Evolutionary conservation across 2,329 filamentous ascomycete species (phyloP), one percentile per base, ranked within the genome.

Genomic region (Thelonectria rubi): DNA sequence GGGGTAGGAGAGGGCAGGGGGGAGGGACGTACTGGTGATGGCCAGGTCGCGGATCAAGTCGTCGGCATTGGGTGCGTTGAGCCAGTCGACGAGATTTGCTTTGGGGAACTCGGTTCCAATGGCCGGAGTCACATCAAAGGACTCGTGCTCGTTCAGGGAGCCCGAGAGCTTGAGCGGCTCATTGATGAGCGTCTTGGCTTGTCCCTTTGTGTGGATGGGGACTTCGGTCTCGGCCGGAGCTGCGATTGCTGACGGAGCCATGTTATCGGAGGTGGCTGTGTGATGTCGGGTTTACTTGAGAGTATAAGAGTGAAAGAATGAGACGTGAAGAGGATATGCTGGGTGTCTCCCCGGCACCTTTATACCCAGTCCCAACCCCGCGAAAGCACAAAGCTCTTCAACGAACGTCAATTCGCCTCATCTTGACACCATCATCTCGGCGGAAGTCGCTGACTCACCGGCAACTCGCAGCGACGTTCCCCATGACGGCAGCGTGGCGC

Each of bases 21-120:
- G n/a, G 15, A n/a, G 46, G 15, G 26, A 61, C 79, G 66, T 76
- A 90, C 88, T 84, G 1, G 86, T 90, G 62, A 91, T 87, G 37
- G 88, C 89, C 0, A 92, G 78, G 67, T 91, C 89, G 1, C 86
- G 82, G 21, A 91, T 72, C 18, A 90, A 77, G 46, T 87, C 84
- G 54, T 91, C 88, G 0, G 86, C 80, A 70, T 91, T 88, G 0
- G 84, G 79, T 0, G 86, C 84, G 26, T 86, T 78, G 6, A 92
- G 78, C 67, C 84, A 83, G 34, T 91, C 87, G 6, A 82, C 82
- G 1, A 90, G 78, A 63, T 88, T 84, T 34, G 84, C 80, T 14
- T 80, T 81, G n/a, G 82, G 78, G 63, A 82, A 90, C 69, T 90
- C 88, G 7, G 81, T 81, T 5, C 88, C 88, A 58, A 90, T 89